Conservation (phyloP, 176 grass and related monocot genomes). For the Oryza brachyantha region DNA sequence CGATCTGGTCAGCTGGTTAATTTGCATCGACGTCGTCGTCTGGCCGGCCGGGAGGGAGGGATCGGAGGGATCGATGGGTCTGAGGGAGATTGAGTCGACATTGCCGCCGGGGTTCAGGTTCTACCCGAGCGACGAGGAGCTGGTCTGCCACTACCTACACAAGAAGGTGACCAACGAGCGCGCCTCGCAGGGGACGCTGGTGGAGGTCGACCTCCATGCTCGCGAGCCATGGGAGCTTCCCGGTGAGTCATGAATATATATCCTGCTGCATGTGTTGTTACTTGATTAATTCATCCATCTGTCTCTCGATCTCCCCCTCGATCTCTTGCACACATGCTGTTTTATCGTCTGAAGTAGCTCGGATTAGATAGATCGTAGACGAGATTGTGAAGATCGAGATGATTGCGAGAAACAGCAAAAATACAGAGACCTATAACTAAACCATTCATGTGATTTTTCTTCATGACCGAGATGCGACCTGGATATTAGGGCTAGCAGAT, state of each 20-base stretch:
- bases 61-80: conserved; percentile 55
- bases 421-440: not conserved
- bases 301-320: not conserved
- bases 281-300: not conserved
- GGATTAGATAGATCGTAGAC: not conserved
- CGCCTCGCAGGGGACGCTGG: conserved; percentile 60
- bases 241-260: conserved; percentile 27
- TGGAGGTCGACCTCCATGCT: conserved; percentile 89
- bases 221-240: conserved; percentile 96
- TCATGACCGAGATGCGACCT: not conserved
- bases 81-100: conserved; percentile 85
- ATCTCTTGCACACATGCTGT: not conserved
- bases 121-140: conserved; percentile 93
- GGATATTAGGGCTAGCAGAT: not conserved
- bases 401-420: not conserved
- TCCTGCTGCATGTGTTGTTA: not conserved
- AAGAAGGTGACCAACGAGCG: conserved; percentile 83
- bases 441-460: not conserved
- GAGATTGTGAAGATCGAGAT: not conserved
- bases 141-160: conserved; percentile 94
- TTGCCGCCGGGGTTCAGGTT: conserved; percentile 97
- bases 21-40: not conserved
- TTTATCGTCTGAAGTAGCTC: not conserved
- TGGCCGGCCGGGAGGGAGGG: not conserved
- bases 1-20: not conserved